A percentile compares a stretch with the other conserved stretches of the same genome.
These are phyloP conservation scores for Phycomyces blakesleeanus DNA, from an alignment of 192 early-diverging fungal species.

Conservation along the genomic window DNA sequence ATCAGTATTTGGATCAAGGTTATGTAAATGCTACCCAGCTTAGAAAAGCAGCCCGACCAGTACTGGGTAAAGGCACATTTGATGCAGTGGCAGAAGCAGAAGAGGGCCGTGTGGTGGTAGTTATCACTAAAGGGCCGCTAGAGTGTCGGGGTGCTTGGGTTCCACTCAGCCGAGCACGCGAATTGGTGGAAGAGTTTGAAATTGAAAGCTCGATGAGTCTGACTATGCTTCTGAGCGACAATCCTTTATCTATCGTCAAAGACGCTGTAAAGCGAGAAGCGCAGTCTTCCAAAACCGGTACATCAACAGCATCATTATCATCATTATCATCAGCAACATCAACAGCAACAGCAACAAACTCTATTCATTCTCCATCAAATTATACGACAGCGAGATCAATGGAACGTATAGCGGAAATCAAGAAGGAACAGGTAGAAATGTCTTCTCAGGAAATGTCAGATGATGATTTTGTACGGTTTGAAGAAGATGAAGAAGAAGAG, in stretches of 20 bases:
- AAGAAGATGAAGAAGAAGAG: constrained; percentile 21
- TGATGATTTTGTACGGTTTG: constrained; percentile 30
- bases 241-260: not conserved
- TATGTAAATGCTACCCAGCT: constrained; percentile 53
- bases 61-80: constrained; percentile 48
- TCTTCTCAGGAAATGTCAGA: not conserved
- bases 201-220: constrained; percentile 27
- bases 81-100: constrained; percentile 38
- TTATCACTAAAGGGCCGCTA: constrained; percentile 36
- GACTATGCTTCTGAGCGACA: constrained; percentile 22
- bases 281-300: not conserved
- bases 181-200: constrained; percentile 30
- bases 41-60: constrained; percentile 42
- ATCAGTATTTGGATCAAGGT: constrained; percentile 12
- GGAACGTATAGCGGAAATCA: constrained; percentile 5
- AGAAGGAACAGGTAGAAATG: not conserved
- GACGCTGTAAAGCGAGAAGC: not conserved
- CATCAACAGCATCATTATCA: too few relatives aligned
- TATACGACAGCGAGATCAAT: not conserved
- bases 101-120: constrained; percentile 34
- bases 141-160: constrained; percentile 53
- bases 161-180: constrained; percentile 17
- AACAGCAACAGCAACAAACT: not conserved
- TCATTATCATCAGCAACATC: not conserved
- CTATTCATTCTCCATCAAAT: not conserved